These are phyloP conservation scores for Wickerhamomyces sp. DNA, from an alignment of 1,139 yeast genomes.

Conservation along the genomic window DNA sequence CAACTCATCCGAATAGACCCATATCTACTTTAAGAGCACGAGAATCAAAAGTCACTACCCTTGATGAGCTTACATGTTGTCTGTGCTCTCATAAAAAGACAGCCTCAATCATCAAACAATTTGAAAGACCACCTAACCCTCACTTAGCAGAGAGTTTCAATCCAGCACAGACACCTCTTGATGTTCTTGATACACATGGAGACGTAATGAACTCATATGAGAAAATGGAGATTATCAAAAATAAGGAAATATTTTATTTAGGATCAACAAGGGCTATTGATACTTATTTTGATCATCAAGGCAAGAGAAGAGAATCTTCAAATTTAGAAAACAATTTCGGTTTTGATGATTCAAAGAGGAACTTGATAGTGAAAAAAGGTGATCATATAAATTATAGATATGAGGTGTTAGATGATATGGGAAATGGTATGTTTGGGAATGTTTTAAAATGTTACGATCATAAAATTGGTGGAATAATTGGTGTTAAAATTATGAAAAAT, in stretches of 20 bases:
- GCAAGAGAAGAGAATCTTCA: constrained; percentile 2
- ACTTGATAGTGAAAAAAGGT: constrained; percentile 49
- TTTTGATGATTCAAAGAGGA: constrained; percentile 67
- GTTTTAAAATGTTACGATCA: constrained; percentile 72
- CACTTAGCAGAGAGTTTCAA: background rate
- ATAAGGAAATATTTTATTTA: constrained; percentile 37
- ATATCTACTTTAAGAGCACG: background rate
- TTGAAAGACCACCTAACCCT: constrained; percentile 2
- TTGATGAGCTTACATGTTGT: constrained; percentile 6
- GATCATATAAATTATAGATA: constrained; percentile 80
- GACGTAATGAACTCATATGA: constrained; percentile 41
- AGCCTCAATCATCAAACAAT: constrained; percentile 3
- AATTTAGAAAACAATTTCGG: constrained; percentile 45
- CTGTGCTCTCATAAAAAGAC: constrained; percentile 9
- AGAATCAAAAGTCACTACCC: constrained; percentile 6
- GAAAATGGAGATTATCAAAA: constrained; percentile 47
- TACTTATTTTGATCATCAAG: background rate
- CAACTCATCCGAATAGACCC: background rate
- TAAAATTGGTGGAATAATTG: constrained; percentile 52
- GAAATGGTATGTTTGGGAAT: constrained; percentile 83
- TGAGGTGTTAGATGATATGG: constrained; percentile 55
- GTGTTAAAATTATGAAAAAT: constrained; percentile 74
- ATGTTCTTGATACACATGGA: constrained; percentile 4
- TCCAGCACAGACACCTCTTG: constrained; percentile 1
- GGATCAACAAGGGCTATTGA: constrained; percentile 2